Evolutionary conservation across 129 eudicot species (phyloP).

Genomic region (Helianthus tuberosus): DNA sequence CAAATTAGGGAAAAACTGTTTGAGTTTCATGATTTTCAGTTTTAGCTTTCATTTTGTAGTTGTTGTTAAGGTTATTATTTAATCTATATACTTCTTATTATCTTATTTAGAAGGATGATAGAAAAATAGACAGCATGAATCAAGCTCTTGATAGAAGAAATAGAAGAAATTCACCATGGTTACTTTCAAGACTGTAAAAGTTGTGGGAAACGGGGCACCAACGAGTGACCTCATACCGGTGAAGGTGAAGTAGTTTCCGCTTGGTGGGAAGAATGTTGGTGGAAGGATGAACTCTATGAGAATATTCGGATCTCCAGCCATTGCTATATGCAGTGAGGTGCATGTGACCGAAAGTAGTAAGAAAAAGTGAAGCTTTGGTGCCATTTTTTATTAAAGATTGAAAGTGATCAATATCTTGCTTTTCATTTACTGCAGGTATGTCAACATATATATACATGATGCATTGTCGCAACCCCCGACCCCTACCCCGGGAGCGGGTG

Average conservation of each 20-base stretch:
- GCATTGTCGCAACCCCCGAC: no score
- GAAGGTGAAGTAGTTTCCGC: conserved; percentile 29
- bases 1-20: no score
- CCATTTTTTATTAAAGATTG: not conserved
- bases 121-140: no score
- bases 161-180: conserved; percentile 25
- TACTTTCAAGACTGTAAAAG: conserved; percentile 30
- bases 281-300: conserved; percentile 30
- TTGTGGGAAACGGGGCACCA: conserved; percentile 18
- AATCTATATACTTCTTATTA: no score
- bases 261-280: not conserved
- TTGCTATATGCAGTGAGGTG: conserved; percentile 2
- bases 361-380: conserved; percentile 21
- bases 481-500: no score
- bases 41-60: no score
- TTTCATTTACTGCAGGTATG: not conserved
- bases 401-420: not conserved
- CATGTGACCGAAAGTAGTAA: conserved; percentile 14
- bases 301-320: conserved; percentile 29
- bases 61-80: no score
- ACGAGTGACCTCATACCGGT: conserved; percentile 28
- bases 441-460: not conserved
- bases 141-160: no score
- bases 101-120: no score
- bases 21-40: no score